Conservation (phyloP, 208 protist species). For the Phytomonas sp. region DNA sequence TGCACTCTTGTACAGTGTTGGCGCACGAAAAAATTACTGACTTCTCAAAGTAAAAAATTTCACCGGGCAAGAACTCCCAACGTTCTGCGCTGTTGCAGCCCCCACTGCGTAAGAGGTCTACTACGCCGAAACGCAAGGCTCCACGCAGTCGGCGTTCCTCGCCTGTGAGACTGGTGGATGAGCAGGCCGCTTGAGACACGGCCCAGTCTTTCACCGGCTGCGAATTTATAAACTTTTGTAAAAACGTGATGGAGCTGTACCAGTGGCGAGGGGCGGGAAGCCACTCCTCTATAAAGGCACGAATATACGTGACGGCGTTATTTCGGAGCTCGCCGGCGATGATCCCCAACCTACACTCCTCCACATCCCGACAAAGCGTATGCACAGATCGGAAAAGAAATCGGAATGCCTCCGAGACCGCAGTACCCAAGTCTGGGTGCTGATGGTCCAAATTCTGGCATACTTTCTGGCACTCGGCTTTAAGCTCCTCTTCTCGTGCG, state of each 20-base stretch:
- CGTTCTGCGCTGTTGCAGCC: slow-evolving; percentile 35
- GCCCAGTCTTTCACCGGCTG: slow-evolving; percentile 29
- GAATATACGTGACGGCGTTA: slow-evolving; percentile 65
- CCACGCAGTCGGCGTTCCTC: slow-evolving; percentile 56
- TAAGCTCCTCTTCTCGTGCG: slow-evolving; percentile 41
- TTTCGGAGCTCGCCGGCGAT: slow-evolving; percentile 43
- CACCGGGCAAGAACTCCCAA: slow-evolving; percentile 56
- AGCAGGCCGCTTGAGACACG: slow-evolving; percentile 20
- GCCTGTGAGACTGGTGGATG: slow-evolving; percentile 24
- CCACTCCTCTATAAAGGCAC: slow-evolving; percentile 53
- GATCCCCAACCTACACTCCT: slow-evolving; percentile 52
- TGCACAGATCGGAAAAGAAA: slow-evolving; percentile 57
- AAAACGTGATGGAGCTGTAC: slow-evolving; percentile 50
- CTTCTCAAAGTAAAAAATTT: slow-evolving; percentile 82
- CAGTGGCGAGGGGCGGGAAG: slow-evolving; percentile 41
- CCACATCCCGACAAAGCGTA: slow-evolving; percentile 53
- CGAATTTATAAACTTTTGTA: slow-evolving; percentile 39
- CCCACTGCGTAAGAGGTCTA: slow-evolving; percentile 57
- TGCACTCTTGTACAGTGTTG: slow-evolving; percentile 73
- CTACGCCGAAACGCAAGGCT: slow-evolving; percentile 34
- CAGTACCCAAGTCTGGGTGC: slow-evolving; percentile 44
- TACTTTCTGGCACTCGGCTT: slow-evolving; percentile 21
- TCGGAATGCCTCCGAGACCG: slow-evolving; percentile 52
- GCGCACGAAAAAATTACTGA: slow-evolving; percentile 58
- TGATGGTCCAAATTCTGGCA: slow-evolving; percentile 33